Conservation (phyloP, 345 rosid species). For the Sisymbrium irio region DNA sequence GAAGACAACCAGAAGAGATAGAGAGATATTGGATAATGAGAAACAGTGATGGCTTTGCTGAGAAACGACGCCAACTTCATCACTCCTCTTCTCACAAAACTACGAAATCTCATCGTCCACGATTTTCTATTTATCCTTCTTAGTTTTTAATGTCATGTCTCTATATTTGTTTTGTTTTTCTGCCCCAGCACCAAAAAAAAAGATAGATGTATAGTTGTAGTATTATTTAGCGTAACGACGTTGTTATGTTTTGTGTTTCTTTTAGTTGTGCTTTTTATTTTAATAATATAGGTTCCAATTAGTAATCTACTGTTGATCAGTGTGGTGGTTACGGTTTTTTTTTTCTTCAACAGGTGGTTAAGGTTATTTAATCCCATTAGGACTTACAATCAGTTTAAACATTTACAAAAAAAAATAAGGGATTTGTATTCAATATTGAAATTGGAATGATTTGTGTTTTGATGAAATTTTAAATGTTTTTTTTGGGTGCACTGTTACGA, state of each 20-base stretch:
- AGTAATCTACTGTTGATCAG: neutral
- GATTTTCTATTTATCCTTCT: constrained; percentile 21
- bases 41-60: constrained; percentile 49
- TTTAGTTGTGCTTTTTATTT: neutral
- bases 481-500: neutral
- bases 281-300: neutral
- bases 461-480: neutral
- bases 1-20: constrained; percentile 63
- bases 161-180: neutral
- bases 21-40: constrained; percentile 82
- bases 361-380: neutral
- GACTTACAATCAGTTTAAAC: neutral
- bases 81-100: constrained; percentile 16
- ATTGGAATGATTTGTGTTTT: neutral
- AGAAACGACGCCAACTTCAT: constrained; percentile 38
- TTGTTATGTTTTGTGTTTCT: neutral
- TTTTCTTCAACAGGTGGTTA: too few species aligned
- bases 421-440: neutral
- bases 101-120: constrained; percentile 23
- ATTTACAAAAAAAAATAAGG: neutral
- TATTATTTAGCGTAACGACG: neutral
- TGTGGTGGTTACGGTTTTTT: neutral
- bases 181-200: neutral
- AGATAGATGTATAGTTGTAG: neutral
- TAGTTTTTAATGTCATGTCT: neutral